Evolutionary conservation across 495 filamentous ascomycete genomes (phyloP).

Genomic region (Evernia prunastri): DNA sequence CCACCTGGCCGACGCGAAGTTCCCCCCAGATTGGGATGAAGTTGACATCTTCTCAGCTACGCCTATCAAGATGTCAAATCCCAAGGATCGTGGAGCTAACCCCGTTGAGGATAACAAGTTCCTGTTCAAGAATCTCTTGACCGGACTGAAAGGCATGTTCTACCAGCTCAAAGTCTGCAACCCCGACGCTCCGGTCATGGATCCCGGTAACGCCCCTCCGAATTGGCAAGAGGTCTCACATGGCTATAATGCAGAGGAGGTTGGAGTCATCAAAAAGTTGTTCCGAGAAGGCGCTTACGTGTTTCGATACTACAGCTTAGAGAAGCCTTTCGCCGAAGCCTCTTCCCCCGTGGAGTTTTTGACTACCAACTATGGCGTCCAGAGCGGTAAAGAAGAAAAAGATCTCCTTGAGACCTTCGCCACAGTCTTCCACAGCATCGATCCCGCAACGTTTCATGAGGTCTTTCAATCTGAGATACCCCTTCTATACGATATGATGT

Average conservation of each 20-base stretch:
- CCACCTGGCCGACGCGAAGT: conserved; percentile 72
- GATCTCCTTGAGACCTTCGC: conserved; percentile 96
- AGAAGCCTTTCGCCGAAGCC: conserved; percentile 68
- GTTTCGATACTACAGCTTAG: conserved; percentile 91
- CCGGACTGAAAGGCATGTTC: conserved; percentile 92
- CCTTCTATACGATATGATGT: conserved; percentile 93
- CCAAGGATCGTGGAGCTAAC: conserved; percentile 82
- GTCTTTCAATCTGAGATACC: conserved; percentile 97
- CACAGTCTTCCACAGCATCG: conserved; percentile 96
- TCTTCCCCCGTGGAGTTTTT: conserved; percentile 80
- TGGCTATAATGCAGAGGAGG: conserved; percentile 95
- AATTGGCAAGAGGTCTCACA: conserved; percentile 96
- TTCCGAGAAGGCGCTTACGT: conserved; percentile 94
- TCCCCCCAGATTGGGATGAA: conserved; percentile 89
- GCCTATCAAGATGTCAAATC: conserved; percentile 91
- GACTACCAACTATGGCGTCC: conserved; percentile 86
- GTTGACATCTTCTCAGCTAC: conserved; percentile 95
- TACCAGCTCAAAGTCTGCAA: conserved; percentile 93
- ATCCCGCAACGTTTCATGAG: conserved; percentile 96
- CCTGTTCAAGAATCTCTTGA: conserved; percentile 96
- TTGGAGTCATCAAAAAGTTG: conserved; percentile 91
- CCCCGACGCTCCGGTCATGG: conserved; percentile 56
- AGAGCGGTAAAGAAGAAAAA: conserved; percentile 91
- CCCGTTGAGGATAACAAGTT: conserved; percentile 98
- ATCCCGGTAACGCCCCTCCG: conserved; percentile 66